Evolutionary conservation across 2,329 filamentous ascomycete species (phyloP).

Genomic region (Elsinoe necatrix): DNA sequence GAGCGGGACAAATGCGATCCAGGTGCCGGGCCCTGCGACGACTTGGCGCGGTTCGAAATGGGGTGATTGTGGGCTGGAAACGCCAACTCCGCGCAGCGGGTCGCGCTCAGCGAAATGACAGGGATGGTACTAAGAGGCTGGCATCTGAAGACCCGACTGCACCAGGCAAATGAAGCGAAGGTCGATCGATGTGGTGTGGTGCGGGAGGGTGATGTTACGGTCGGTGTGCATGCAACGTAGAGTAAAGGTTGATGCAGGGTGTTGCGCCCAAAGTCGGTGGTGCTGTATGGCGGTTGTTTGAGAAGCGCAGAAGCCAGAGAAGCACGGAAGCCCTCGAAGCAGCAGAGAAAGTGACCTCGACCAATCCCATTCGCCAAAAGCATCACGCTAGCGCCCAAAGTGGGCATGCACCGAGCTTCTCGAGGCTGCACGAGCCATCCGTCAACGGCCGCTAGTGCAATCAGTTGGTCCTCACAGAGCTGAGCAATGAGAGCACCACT

Average conservation of each 20-base stretch:
- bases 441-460: constrained; percentile 16
- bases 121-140: constrained; percentile 10
- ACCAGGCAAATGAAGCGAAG: constrained; percentile 8
- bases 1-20: constrained; percentile 4
- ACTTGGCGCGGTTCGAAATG: constrained; percentile 3
- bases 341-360: background rate
- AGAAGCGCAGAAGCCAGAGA: constrained; percentile 14
- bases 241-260: constrained; percentile 11
- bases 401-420: constrained; percentile 10
- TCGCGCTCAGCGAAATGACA: constrained; percentile 16
- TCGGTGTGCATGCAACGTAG: constrained; percentile 5
- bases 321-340: constrained; percentile 13
- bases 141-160: constrained; percentile 9
- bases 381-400: constrained; percentile 5
- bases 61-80: constrained; percentile 12
- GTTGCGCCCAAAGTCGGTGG: constrained; percentile 2
- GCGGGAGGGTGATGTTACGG: background rate
- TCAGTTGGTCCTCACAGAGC: constrained; percentile 10
- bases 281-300: constrained; percentile 11
- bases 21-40: background rate
- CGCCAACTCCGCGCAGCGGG: constrained; percentile 16
- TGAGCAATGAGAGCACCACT: background rate
- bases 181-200: constrained; percentile 11
- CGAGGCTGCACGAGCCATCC: constrained; percentile 14
- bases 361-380: background rate